Percentiles rank a stretch among this genome's conserved stretches.
These are phyloP conservation scores for Centaurea solstitialis DNA, from an alignment of 129 eudicot genomes.

Conservation along the genomic window DNA sequence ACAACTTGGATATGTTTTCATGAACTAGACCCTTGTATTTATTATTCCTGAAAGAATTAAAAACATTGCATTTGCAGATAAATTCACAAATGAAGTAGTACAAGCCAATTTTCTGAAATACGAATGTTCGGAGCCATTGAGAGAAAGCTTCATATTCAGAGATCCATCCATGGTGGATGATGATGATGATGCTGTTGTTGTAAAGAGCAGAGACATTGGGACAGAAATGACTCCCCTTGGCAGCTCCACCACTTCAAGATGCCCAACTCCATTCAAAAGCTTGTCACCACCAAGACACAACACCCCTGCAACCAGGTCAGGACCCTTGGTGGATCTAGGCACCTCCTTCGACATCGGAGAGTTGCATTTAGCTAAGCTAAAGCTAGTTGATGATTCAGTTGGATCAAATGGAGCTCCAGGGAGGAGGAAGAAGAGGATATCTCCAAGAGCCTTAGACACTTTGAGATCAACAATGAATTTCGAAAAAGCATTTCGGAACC, in stretches of 20 bases:
- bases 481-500: slow-evolving; percentile 56
- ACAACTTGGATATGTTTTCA: too few relatives aligned
- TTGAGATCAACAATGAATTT: slow-evolving; percentile 51
- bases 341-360: slow-evolving; percentile 45
- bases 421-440: slow-evolving; percentile 87
- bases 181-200: slow-evolving; percentile 20
- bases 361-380: slow-evolving; percentile 57
- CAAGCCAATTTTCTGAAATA: slow-evolving; percentile 29
- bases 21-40: too few relatives aligned
- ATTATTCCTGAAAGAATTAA: too few relatives aligned
- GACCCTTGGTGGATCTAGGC: slow-evolving; percentile 38
- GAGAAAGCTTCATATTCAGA: slow-evolving; percentile 59
- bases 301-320: slow-evolving; percentile 67
- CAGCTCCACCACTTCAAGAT: slow-evolving; percentile 75
- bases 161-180: slow-evolving; percentile 29
- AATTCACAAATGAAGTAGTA: slow-evolving; percentile 62
- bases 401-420: slow-evolving; percentile 67
- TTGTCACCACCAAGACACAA: slow-evolving; percentile 78
- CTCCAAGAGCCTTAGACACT: slow-evolving; percentile 74
- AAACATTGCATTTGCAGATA: slow-evolving; percentile 48
- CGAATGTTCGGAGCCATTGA: slow-evolving; percentile 62
- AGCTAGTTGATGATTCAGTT: slow-evolving; percentile 42
- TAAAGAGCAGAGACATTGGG: slow-evolving; percentile 72
- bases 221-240: slow-evolving; percentile 92
- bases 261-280: slow-evolving; percentile 70